Evolutionary conservation across 139 green algal genomes (phyloP).

Genomic region (Chlamydomonas sphaeroides): DNA sequence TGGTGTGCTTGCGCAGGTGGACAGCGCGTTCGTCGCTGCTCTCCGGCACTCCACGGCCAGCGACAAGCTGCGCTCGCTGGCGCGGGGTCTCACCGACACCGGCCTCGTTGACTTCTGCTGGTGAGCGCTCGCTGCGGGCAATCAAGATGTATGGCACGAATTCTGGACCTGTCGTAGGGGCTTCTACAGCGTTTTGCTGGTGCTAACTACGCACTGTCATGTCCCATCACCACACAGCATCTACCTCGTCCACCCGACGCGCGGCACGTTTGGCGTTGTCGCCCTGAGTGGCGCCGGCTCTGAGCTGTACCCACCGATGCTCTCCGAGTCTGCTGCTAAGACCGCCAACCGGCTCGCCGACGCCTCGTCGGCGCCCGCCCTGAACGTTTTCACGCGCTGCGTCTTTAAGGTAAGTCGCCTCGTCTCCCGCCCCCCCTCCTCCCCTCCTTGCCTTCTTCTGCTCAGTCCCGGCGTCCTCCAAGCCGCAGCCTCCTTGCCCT

Average conservation of each 20-base stretch:
- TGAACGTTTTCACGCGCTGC: slow-evolving; percentile 41
- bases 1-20: slow-evolving; percentile 14
- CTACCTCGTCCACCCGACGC: slow-evolving; percentile 13
- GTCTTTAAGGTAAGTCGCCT: slow-evolving; percentile 16
- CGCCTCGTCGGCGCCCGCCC: neutral
- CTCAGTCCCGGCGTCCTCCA: neutral
- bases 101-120: slow-evolving; percentile 27
- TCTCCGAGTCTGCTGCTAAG: neutral
- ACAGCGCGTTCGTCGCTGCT: slow-evolving; percentile 9
- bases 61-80: slow-evolving; percentile 11
- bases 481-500: neutral
- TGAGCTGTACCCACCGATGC: slow-evolving; percentile 16
- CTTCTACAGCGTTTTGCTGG: no score
- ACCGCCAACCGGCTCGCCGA: neutral
- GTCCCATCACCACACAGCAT: slow-evolving; percentile 26
- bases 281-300: slow-evolving; percentile 7
- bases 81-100: slow-evolving; percentile 4
- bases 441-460: neutral
- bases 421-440: neutral
- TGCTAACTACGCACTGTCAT: no score
- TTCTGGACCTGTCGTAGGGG: no score
- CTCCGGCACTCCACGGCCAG: neutral
- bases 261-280: slow-evolving; percentile 14
- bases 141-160: no score
- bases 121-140: slow-evolving; percentile 1